Conservation (phyloP, 2,329 filamentous ascomycete species). For the Leptographium radiaticola region DNA sequence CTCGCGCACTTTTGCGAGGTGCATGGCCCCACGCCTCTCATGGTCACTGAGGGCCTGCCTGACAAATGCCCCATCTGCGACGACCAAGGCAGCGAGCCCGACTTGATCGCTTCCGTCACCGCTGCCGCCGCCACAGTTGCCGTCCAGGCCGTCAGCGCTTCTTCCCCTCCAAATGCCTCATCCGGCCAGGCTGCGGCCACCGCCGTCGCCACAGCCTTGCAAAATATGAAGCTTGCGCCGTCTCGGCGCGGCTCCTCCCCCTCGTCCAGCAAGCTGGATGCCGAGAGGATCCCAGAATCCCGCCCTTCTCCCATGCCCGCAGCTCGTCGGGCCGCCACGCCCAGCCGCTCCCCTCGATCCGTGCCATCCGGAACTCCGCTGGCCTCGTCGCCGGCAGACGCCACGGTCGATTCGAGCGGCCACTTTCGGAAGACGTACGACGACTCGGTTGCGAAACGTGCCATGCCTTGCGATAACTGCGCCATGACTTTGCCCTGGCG, state of each 20-base stretch:
- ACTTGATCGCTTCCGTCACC: slow-evolving; percentile 21
- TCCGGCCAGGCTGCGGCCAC: slow-evolving; percentile 21
- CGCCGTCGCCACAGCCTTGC: slow-evolving; percentile 32
- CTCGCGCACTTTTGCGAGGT: slow-evolving; percentile 59
- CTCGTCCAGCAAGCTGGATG: background rate
- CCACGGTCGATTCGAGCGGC: slow-evolving; percentile 35
- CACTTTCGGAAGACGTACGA: slow-evolving; percentile 49
- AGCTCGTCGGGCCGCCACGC: background rate
- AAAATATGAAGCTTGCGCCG: slow-evolving; percentile 30
- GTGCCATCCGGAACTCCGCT: slow-evolving; percentile 22
- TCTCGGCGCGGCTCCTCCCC: background rate
- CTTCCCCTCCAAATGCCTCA: background rate
- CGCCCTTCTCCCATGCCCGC: background rate
- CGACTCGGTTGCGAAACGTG: slow-evolving; percentile 49
- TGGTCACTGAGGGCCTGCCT: slow-evolving; percentile 55
- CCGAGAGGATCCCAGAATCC: slow-evolving; percentile 7
- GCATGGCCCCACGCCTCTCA: slow-evolving; percentile 55
- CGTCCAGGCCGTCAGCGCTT: background rate
- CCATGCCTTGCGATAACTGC: slow-evolving; percentile 55
- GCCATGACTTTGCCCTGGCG: slow-evolving; percentile 46
- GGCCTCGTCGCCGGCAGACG: background rate
- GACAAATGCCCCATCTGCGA: slow-evolving; percentile 47
- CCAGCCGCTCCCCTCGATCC: background rate
- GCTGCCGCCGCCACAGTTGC: slow-evolving; percentile 21
- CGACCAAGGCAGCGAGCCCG: slow-evolving; percentile 25